Base-by-base conservation (phyloP, 805 yeast genomes). In the Candida incommunis region DNA sequence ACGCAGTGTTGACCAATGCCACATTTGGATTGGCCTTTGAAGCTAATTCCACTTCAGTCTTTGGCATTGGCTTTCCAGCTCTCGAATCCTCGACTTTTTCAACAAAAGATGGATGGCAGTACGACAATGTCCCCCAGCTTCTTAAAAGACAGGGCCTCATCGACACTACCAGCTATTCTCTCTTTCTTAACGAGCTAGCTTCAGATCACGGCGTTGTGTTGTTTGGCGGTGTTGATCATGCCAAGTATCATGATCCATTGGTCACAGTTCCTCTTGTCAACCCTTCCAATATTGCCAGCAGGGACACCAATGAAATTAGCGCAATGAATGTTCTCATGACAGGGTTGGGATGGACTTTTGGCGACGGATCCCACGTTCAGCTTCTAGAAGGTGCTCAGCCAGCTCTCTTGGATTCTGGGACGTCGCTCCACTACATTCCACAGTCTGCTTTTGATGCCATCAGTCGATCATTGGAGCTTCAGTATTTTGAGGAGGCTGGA, bases 11-110 rank as follows among this genome's bases (percentile, higher is more conserved):
- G 7, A 49, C 65, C 0, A 60, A 64, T 43, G 60, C 79, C 24
- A 72, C 82, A 4, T 71, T 82, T 60, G 92, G 86, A 1, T 74
- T 82, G 20, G 84, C 79, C 3, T 76, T 77, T 56, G 58, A 60
- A 34, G 70, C 84, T 1, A 71, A 74, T 46, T 75, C 84, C 4
- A 58, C 71, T 3, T 60, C 86, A 46, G 87, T 82, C 21, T 59
- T 82, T 37, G 94, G 92, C 23, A 75, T 83, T 50, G 90, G 92
- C 9, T 67, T 82, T 43, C 63, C 74, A 3, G 79, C 74, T 1
- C 61, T 78, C 48, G 88, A 83, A 37, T 20, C 45, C 9, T 43
- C 26, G 20, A 43, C 3, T 22, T 26, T 13, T 41, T 35, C 23
- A 44, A 27, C 26, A 22, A 42, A 34, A 26, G 25, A 25, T 18